A percentile compares a stretch with the other conserved stretches of the same genome.
These are phyloP conservation scores for Carex parvula DNA, from an alignment of 176 grass and related monocot genomes.

Conservation along the genomic window DNA sequence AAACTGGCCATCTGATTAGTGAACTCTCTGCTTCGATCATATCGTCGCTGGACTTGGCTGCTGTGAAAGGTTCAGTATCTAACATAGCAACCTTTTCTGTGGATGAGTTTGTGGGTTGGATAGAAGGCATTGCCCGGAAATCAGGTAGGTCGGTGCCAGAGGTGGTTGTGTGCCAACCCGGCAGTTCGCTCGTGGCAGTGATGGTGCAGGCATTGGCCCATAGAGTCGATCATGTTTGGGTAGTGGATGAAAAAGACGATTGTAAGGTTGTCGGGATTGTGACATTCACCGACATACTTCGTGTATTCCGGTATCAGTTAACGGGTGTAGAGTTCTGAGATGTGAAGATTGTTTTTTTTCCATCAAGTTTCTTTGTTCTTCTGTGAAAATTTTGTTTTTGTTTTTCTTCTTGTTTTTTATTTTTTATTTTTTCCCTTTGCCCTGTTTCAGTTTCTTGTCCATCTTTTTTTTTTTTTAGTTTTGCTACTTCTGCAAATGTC, in stretches of 20 bases:
- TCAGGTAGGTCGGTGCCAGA: conserved; percentile 49
- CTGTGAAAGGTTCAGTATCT: conserved; percentile 22
- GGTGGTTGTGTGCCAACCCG: conserved; percentile 54
- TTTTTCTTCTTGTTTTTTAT: neutral
- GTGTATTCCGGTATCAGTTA: conserved; percentile 54
- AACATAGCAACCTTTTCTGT: conserved; percentile 47
- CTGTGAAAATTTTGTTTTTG: neutral
- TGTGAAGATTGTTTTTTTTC: neutral
- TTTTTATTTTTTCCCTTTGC: neutral
- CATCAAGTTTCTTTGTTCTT: neutral
- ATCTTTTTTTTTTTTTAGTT: neutral
- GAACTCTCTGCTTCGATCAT: conserved; percentile 58
- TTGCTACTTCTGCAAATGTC: neutral
- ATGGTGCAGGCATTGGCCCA: conserved; percentile 79
- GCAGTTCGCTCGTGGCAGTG: conserved; percentile 75
- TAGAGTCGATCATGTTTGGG: conserved; percentile 80
- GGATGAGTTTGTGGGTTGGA: conserved; percentile 39
- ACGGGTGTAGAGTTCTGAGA: conserved; percentile 22
- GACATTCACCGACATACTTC: conserved; percentile 59
- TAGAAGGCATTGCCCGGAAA: conserved; percentile 41
- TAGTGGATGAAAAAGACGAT: conserved; percentile 44
- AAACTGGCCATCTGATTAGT: conserved; percentile 38
- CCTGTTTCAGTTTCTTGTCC: neutral
- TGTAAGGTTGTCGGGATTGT: conserved; percentile 57
- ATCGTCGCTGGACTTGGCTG: conserved; percentile 27